Evolutionary conservation across 1,284 basidiomycete genomes (phyloP), one percentile per base, ranked within the genome.

Genomic region (Rhodotorula sp.): DNA sequence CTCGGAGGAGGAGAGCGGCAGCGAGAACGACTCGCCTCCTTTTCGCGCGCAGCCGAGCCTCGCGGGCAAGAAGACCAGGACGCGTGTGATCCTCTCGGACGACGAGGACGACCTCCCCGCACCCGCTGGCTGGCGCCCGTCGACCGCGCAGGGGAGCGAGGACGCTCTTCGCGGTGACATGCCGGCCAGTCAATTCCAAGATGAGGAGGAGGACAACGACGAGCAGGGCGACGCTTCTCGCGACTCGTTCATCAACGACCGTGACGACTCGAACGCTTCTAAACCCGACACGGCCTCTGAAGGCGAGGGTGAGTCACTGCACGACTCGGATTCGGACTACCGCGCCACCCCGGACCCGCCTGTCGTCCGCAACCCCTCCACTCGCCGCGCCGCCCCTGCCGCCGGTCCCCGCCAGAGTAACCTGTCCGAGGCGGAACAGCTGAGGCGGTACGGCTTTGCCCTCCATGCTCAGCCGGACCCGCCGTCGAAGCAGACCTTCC

Each of bases 241-340:
- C 27, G 53, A 64, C 41, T 46, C 53, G 37, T 64, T 64, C 41
- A 55, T 64, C 53, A 53, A 55, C 53, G 62, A 64, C 32, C 21
- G 15, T 10, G 44, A 12, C 44, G 29, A 22, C 37, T 41, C 25
- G 21, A 53, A 44, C 7, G 34, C 34, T 7, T 25, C 34, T 3
- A 36, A 25, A 22, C 8, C 10, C 1, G 58, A 15, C 58, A 21
- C 19, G n/a, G 53, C 22, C 39, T 41, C 54, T 8, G 25, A n/a
- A 6, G 44, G 32, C 25, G 44, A 56, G 29, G 29, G 1, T 4
- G 55, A 36, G 6, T 37, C 50, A 1, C 27, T 3, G 22, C n/a
- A 13, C 25, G 51, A 29, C 8, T 3, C 15, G 2, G n/a, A n/a
- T 21, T 63, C 61, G 29, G 41, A 46, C 39, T 46, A 36, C 25